Percentiles rank a stretch among this genome's conserved stretches.
These are phyloP conservation scores for Rhizopus sp. DNA, from an alignment of 371 early-diverging fungal species.

Conservation along the genomic window DNA sequence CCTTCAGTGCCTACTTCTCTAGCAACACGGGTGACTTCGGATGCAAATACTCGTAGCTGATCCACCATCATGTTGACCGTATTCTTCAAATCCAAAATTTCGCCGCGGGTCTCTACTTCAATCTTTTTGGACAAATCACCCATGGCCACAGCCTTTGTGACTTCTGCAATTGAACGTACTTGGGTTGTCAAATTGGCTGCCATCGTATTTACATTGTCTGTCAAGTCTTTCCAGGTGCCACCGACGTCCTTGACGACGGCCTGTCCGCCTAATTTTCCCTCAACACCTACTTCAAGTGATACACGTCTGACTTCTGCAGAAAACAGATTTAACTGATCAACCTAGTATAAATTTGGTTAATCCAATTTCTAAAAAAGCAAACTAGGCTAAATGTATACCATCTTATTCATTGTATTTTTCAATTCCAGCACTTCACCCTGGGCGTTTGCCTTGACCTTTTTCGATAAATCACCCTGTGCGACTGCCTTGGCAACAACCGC, in stretches of 20 bases:
- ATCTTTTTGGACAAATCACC: constrained; percentile 62
- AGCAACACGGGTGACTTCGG: constrained; percentile 45
- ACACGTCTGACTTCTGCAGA: constrained; percentile 49
- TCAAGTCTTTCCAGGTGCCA: constrained; percentile 56
- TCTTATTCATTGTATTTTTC: constrained; percentile 40
- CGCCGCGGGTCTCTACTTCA: constrained; percentile 45
- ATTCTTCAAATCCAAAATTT: constrained; percentile 49
- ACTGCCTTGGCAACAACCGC: constrained; percentile 43
- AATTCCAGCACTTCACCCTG: constrained; percentile 46
- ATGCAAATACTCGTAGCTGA: constrained; percentile 44
- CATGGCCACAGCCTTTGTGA: constrained; percentile 55
- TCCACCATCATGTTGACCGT: constrained; percentile 62
- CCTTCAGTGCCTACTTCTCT: constrained; percentile 48
- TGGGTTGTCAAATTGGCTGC: constrained; percentile 52
- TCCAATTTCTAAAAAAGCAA: not conserved
- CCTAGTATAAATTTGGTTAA: not conserved
- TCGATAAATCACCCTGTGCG: constrained; percentile 39
- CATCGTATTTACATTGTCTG: constrained; percentile 60
- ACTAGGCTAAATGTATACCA: constrained; percentile 18
- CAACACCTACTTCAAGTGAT: constrained; percentile 51
- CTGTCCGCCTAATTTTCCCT: constrained; percentile 44
- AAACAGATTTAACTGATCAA: constrained; percentile 34
- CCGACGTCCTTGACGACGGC: constrained; percentile 45
- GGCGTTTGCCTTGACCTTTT: constrained; percentile 43
- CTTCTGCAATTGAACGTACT: constrained; percentile 53